Evolutionary conservation across 169 alveolate genomes (phyloP).

Genomic region (Plasmodium ovale): DNA sequence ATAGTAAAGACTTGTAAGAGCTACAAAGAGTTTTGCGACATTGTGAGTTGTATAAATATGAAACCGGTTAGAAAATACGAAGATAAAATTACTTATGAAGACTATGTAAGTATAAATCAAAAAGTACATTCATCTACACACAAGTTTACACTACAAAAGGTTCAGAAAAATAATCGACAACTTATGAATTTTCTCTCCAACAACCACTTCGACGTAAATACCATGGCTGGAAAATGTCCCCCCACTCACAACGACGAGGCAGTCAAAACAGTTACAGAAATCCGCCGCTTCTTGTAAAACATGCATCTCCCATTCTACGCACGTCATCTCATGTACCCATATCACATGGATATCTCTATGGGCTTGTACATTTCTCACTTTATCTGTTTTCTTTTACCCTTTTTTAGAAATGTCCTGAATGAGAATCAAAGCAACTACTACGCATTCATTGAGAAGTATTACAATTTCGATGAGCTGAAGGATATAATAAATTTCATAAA

Average conservation of each 20-base stretch:
- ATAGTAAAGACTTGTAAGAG: constrained; percentile 66
- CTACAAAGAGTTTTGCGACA: constrained; percentile 72
- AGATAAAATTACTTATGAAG: constrained; percentile 61
- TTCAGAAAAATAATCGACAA: constrained; percentile 17
- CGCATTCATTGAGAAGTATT: constrained; percentile 14
- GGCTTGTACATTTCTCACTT: background rate
- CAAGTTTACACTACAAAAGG: background rate
- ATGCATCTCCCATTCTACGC: background rate
- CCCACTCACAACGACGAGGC: background rate
- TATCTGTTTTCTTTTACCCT: background rate
- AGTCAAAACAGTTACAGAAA: background rate
- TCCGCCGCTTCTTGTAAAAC: constrained; percentile 22
- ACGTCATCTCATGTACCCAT: background rate
- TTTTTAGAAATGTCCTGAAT: constrained; percentile 20
- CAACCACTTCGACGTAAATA: constrained; percentile 2
- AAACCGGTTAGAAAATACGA: constrained; percentile 71
- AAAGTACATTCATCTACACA: too few species aligned
- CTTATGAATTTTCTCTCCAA: background rate
- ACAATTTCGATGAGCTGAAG: constrained; percentile 53
- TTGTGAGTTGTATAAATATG: constrained; percentile 59
- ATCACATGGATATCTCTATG: background rate
- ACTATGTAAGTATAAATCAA: constrained; percentile 7
- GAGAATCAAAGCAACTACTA: constrained; percentile 21
- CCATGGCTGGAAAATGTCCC: background rate
- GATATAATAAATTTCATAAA: constrained; percentile 18